Conservation (phyloP, 2,329 filamentous ascomycete species). For the Verruconis gallopava region DNA sequence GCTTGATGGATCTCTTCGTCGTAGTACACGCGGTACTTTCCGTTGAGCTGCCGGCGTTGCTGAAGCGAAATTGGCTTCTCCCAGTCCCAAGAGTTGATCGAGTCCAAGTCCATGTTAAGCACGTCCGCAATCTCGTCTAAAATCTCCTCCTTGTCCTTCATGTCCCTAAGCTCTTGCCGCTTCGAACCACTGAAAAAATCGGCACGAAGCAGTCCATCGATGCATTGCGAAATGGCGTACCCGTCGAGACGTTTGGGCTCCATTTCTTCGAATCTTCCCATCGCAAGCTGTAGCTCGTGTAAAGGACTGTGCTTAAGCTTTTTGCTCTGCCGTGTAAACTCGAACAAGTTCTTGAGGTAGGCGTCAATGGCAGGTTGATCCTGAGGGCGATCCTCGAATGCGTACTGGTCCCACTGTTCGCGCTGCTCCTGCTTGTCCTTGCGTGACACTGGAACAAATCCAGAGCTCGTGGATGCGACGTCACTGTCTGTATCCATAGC, state of each 20-base stretch:
- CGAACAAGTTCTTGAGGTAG: conserved; percentile 42
- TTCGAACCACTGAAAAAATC: conserved; percentile 43
- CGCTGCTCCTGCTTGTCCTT: conserved; percentile 31
- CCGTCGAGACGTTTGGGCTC: conserved; percentile 27
- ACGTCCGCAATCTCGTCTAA: conserved; percentile 43
- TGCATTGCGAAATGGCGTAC: conserved; percentile 30
- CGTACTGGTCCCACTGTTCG: conserved; percentile 39
- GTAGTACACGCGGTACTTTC: conserved; percentile 46
- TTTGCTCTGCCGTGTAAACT: conserved; percentile 21
- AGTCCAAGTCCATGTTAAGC: conserved; percentile 41
- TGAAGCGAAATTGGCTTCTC: conserved; percentile 33
- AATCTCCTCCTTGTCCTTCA: conserved; percentile 36
- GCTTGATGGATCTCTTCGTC: conserved; percentile 46
- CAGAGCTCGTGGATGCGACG: conserved; percentile 14
- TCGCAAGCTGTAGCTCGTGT: conserved; percentile 9
- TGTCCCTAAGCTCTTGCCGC: conserved; percentile 35
- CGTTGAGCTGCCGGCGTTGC: conserved; percentile 41
- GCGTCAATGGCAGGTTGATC: conserved; percentile 32
- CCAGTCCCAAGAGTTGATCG: conserved; percentile 42
- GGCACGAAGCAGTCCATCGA: conserved; percentile 35
- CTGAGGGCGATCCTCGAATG: conserved; percentile 38
- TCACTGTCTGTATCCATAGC: background rate
- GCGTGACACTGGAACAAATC: conserved; percentile 30
- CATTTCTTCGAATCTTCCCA: conserved; percentile 24
- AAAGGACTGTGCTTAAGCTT: conserved; percentile 1